Conservation (phyloP, 1,139 yeast species). For the Torulaspora pretoriensis region DNA sequence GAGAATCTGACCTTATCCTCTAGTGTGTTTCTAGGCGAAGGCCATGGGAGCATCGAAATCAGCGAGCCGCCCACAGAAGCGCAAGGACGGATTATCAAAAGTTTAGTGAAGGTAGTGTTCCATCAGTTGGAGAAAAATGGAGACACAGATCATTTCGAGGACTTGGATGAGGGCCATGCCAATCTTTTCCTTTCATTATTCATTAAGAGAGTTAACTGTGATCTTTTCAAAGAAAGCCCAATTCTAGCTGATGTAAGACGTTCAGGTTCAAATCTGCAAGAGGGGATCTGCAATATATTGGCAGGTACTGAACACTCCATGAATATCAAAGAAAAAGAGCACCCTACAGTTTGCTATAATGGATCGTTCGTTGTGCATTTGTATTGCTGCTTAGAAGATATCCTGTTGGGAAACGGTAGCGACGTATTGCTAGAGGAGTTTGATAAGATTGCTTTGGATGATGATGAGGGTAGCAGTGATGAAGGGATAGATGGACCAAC, state of each 20-base stretch:
- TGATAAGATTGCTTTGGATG: slow-evolving; percentile 28
- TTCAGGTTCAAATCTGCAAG: neutral
- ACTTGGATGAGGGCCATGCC: slow-evolving; percentile 29
- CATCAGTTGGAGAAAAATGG: slow-evolving; percentile 20
- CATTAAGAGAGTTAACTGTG: slow-evolving; percentile 27
- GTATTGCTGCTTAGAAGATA: slow-evolving; percentile 17
- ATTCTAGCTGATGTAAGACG: neutral
- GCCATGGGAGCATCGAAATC: slow-evolving; percentile 27
- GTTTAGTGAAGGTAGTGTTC: slow-evolving; percentile 29
- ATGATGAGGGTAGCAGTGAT: slow-evolving; percentile 15
- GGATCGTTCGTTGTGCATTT: slow-evolving; percentile 11
- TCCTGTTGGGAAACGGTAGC: slow-evolving; percentile 3
- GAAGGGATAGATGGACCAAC: slow-evolving; percentile 14
- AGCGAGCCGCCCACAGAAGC: slow-evolving; percentile 27
- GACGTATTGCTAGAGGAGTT: slow-evolving; percentile 22
- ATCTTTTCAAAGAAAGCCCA: slow-evolving; percentile 10
- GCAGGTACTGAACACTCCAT: neutral
- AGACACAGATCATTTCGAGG: slow-evolving; percentile 3
- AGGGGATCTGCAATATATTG: slow-evolving; percentile 1
- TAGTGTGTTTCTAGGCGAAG: slow-evolving; percentile 22
- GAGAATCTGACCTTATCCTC: slow-evolving; percentile 13
- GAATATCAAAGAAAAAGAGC: neutral
- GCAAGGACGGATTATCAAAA: slow-evolving; percentile 27
- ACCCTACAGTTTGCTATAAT: neutral
- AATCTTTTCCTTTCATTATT: slow-evolving; percentile 33